Percentiles rank a stretch among this genome's conserved stretches.
phyloP scores from a whole-genome alignment of 495 filamentous ascomycete genomes.

The Talaromyces thailandensis region DNA sequence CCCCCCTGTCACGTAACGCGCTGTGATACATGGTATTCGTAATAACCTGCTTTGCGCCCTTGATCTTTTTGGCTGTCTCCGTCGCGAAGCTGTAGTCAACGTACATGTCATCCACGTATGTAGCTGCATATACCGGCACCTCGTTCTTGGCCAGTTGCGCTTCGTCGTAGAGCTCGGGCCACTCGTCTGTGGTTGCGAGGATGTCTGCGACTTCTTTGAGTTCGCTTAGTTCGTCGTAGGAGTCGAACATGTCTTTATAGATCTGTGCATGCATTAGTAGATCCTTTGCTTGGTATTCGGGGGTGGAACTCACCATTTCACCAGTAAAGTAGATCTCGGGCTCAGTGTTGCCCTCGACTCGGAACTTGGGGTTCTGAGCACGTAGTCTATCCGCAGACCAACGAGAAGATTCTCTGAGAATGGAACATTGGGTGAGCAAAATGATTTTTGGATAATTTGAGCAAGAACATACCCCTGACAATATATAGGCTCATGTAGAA shows the following conservation, averaged over 20 bases:
- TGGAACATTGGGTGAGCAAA: not conserved
- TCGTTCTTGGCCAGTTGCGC: conserved; percentile 63
- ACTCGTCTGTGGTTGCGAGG: conserved; percentile 56
- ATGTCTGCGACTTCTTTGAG: conserved; percentile 58
- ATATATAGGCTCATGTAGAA: conserved; percentile 82
- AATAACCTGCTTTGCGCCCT: conserved; percentile 67
- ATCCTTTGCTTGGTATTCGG: not conserved
- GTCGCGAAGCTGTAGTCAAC: conserved; percentile 67
- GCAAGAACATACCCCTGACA: conserved; percentile 43
- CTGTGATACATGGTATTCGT: conserved; percentile 86
- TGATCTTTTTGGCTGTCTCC: conserved; percentile 67
- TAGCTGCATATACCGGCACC: conserved; percentile 82
- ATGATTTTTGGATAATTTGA: not conserved
- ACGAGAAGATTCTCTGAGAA: conserved; percentile 38
- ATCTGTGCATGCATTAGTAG: conserved; percentile 28
- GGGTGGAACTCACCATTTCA: conserved; percentile 56
- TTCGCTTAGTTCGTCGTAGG: conserved; percentile 59
- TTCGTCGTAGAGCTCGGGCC: conserved; percentile 71
- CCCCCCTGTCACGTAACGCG: conserved; percentile 59
- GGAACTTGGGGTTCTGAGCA: conserved; percentile 31
- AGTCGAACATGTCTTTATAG: conserved; percentile 71
- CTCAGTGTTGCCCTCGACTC: conserved; percentile 27
- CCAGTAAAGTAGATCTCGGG: conserved; percentile 72
- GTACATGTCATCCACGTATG: conserved; percentile 92
- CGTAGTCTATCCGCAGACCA: conserved; percentile 56